Evolutionary conservation across 352 stramenopile species (phyloP), one percentile per base, ranked within the genome.

Genomic region (Phytophthora pseudosyringae): DNA sequence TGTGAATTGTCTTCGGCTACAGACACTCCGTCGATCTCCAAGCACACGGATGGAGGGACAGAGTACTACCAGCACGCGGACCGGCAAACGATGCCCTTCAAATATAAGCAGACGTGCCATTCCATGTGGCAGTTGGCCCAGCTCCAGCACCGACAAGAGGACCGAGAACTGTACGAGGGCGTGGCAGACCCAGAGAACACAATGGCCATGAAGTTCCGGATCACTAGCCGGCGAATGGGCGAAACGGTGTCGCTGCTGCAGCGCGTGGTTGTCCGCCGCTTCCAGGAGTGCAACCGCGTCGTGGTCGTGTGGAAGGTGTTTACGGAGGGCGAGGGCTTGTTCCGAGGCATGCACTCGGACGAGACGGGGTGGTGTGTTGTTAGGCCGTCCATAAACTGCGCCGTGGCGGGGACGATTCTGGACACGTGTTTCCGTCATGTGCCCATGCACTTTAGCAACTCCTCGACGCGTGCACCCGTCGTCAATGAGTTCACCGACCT

Each of bases 291-390:
- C 5, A 67, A 83, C 39, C 77, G 81, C 35, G 61, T 86, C 2
- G 76, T 92, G 26, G 58, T 89, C n/a, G 76, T 88, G 26, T 92
- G 81, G 81, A 78, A 71, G 21, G 52, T 82, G 16, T 75, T 87
- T 51, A 76, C 83, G 25, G 73, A 92, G 47, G 72, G 60, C 0
- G 72, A 78, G 40, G 72, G 69, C 0, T 1, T 69, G 0, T 73
- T 69, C 29, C 52, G 39, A 12, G 69, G 72, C 0, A 61, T 80
- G 53, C 53, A 73, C 29, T 73, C 69, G 0, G 65, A 78, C 25
- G 56, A 78, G 38, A 77, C 57, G 5, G 72, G 72, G 0, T 80
- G 72, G 69, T 69, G 56, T 13, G 26, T 75, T 5, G 18, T 49
- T 26, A 46, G 49, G 15, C 57, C 71, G 12, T 59, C 55, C 8